Evolutionary conservation across 192 early-diverging fungal genomes (phyloP).

Genomic region (Coemansia sp.): DNA sequence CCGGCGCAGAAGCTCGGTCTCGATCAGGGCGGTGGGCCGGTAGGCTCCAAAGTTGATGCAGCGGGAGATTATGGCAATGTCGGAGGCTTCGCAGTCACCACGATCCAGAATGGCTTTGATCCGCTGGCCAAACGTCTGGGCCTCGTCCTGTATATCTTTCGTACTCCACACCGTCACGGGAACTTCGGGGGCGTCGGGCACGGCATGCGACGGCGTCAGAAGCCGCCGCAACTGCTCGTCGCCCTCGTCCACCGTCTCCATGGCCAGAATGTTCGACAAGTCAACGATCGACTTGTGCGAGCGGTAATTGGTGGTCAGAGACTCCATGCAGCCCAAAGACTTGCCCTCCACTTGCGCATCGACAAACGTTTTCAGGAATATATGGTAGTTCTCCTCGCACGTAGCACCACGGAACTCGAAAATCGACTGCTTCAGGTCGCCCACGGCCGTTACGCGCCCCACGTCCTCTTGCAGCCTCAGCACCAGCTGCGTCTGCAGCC

Average conservation of each 20-base stretch:
- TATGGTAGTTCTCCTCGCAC: slow-evolving; percentile 43
- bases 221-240: slow-evolving; percentile 24
- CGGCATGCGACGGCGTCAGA: slow-evolving; percentile 31
- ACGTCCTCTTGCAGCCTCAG: slow-evolving; percentile 27
- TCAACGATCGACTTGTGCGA: slow-evolving; percentile 52
- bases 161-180: slow-evolving; percentile 49
- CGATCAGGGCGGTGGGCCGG: slow-evolving; percentile 56
- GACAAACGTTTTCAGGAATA: slow-evolving; percentile 39
- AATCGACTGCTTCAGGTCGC: slow-evolving; percentile 52
- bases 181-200: slow-evolving; percentile 28
- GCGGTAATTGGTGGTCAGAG: slow-evolving; percentile 48
- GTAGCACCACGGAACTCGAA: slow-evolving; percentile 50
- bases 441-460: slow-evolving; percentile 47
- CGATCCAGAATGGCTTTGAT: slow-evolving; percentile 44
- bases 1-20: slow-evolving; percentile 53
- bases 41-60: slow-evolving; percentile 57
- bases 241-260: slow-evolving; percentile 27
- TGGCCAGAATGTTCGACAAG: slow-evolving; percentile 46
- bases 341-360: slow-evolving; percentile 24
- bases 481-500: slow-evolving; percentile 47
- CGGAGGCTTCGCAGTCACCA: slow-evolving; percentile 65
- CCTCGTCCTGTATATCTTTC: slow-evolving; percentile 63
- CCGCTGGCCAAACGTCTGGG: slow-evolving; percentile 27
- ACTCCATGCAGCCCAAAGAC: slow-evolving; percentile 23
- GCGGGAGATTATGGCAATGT: slow-evolving; percentile 64